Conservation (phyloP, 768 basidiomycete species). For the Macrolepiota albuminosa region DNA sequence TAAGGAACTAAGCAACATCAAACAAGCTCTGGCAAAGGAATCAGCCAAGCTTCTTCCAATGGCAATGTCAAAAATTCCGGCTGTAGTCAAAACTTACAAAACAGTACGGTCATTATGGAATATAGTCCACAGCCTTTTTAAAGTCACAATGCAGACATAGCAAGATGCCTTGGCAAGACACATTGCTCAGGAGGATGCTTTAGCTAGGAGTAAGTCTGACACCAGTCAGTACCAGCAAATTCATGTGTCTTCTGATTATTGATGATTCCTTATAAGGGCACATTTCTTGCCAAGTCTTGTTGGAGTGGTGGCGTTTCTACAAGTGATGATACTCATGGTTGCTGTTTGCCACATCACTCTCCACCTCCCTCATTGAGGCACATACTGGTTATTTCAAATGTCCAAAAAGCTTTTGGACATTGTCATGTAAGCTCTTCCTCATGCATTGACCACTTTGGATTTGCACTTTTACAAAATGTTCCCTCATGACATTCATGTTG, state of each 20-base stretch:
- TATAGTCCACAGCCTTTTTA: background rate
- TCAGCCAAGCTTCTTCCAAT: too few species aligned
- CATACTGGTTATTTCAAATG: conserved; percentile 7
- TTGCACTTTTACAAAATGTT: too few species aligned
- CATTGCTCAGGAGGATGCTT: background rate
- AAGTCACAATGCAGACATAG: background rate
- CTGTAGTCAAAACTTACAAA: background rate
- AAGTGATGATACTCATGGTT: background rate
- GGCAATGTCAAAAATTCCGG: background rate
- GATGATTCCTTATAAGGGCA: too few species aligned
- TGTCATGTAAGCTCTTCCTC: too few species aligned
- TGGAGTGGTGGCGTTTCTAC: background rate
- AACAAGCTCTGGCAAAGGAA: too few species aligned
- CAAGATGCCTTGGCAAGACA: background rate
- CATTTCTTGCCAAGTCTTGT: background rate
- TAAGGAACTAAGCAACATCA: background rate
- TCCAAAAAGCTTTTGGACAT: too few species aligned
- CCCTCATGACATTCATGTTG: too few species aligned
- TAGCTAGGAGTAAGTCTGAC: background rate
- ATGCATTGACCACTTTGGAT: too few species aligned
- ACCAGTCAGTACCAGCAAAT: background rate
- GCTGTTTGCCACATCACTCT: conserved; percentile 3
- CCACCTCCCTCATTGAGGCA: conserved; percentile 8
- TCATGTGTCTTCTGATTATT: too few species aligned
- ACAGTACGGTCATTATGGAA: background rate